Percentiles rank a stretch among this genome's conserved stretches.
These are phyloP conservation scores for Ormosia semicastrata DNA, from an alignment of 306 rosid species.

Conservation along the genomic window DNA sequence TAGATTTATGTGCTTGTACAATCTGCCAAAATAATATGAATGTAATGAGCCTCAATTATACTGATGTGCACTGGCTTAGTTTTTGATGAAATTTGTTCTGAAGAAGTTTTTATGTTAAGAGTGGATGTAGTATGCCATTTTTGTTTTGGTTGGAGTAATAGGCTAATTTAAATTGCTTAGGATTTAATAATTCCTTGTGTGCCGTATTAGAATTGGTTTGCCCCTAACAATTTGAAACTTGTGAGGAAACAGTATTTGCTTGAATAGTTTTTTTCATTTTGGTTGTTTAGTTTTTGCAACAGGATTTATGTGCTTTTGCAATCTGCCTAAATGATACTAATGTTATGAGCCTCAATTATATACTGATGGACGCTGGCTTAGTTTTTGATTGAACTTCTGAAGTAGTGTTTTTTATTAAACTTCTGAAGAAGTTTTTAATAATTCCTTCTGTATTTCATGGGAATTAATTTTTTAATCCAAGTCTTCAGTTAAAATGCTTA, in stretches of 20 bases:
- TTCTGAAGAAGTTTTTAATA: background rate
- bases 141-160: background rate
- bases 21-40: background rate
- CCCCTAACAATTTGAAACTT: background rate
- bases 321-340: background rate
- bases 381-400: background rate
- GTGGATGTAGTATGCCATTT: background rate
- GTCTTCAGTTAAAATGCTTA: background rate
- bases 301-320: background rate
- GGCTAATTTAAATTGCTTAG: background rate
- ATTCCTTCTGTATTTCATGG: background rate
- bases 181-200: background rate
- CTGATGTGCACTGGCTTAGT: background rate
- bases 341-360: background rate
- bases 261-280: background rate
- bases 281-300: background rate
- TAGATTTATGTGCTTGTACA: background rate
- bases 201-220: background rate
- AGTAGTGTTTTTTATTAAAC: background rate
- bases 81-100: background rate
- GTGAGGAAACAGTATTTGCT: background rate
- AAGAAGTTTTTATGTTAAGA: background rate
- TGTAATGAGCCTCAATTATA: background rate
- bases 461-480: background rate
- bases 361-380: background rate